Evolutionary conservation across 2,329 filamentous ascomycete genomes (phyloP).

Genomic region (Truncatella angustata): DNA sequence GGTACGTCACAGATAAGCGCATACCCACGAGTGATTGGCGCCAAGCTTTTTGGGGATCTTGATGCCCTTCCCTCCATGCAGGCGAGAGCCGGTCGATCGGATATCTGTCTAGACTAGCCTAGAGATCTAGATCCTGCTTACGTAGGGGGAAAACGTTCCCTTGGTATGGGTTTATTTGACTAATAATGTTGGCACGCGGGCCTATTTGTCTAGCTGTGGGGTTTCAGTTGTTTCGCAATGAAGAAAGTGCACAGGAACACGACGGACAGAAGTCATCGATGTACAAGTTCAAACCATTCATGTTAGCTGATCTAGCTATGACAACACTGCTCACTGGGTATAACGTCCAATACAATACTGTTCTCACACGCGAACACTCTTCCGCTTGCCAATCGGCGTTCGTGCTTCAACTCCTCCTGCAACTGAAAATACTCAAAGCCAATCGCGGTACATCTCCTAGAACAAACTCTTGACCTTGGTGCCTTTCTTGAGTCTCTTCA

Average conservation of each 20-base stretch:
- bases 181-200: too few relatives aligned
- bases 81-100: too few relatives aligned
- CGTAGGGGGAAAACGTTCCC: too few relatives aligned
- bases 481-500: constrained; percentile 7
- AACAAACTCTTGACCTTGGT: constrained; percentile 3
- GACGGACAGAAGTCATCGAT: too few relatives aligned
- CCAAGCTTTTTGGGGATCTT: not conserved
- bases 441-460: not conserved
- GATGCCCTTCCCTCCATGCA: not conserved
- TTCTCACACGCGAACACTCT: not conserved
- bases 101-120: not conserved
- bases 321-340: not conserved
- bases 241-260: too few relatives aligned
- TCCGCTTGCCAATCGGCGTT: not conserved
- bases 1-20: constrained; percentile 2
- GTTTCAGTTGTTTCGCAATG: too few relatives aligned
- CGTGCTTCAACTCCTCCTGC: not conserved
- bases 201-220: too few relatives aligned
- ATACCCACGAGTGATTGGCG: not conserved
- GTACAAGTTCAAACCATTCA: not conserved
- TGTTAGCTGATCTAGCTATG: not conserved
- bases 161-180: too few relatives aligned
- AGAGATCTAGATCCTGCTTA: too few relatives aligned
- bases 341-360: not conserved
- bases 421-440: not conserved